Percentiles rank a stretch among this genome's conserved stretches.
These are phyloP conservation scores for Melampsora americana DNA, from an alignment of 1,284 basidiomycete species.

Conservation along the genomic window DNA sequence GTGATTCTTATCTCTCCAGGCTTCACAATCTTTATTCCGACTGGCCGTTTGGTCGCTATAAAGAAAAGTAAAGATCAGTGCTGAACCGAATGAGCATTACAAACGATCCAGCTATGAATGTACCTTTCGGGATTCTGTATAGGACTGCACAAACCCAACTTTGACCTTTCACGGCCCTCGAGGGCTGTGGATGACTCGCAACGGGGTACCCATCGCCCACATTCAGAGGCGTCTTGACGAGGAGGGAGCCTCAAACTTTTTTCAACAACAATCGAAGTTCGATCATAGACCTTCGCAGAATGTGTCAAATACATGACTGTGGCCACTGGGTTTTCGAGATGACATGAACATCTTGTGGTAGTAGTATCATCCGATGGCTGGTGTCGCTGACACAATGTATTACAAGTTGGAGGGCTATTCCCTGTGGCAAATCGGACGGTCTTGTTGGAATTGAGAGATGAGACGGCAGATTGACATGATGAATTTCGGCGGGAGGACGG, in stretches of 20 bases:
- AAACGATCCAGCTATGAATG: neutral
- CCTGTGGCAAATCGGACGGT: constrained; percentile 36
- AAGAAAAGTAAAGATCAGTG: neutral
- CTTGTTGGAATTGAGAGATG: constrained; percentile 5
- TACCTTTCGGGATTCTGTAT: neutral
- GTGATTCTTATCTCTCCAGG: too few species aligned
- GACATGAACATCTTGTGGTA: neutral
- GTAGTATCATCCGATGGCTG: neutral
- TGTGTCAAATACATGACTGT: constrained; percentile 39
- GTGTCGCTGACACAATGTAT: too few species aligned
- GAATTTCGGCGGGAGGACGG: constrained; percentile 29
- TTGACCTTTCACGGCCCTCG: neutral
- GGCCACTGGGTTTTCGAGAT: constrained; percentile 28
- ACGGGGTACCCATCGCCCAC: neutral
- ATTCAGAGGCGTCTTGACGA: constrained; percentile 20
- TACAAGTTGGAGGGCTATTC: neutral
- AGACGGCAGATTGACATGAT: constrained; percentile 2
- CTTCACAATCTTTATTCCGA: too few species aligned
- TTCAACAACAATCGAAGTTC: constrained; percentile 36
- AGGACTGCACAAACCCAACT: neutral
- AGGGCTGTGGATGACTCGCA: neutral
- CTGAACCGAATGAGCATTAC: neutral
- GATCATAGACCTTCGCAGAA: constrained; percentile 37
- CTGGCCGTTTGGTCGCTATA: neutral
- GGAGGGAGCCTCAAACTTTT: constrained; percentile 19